phyloP scores from a whole-genome alignment of 305 asterid species.

The Caryopteris hybrid region DNA sequence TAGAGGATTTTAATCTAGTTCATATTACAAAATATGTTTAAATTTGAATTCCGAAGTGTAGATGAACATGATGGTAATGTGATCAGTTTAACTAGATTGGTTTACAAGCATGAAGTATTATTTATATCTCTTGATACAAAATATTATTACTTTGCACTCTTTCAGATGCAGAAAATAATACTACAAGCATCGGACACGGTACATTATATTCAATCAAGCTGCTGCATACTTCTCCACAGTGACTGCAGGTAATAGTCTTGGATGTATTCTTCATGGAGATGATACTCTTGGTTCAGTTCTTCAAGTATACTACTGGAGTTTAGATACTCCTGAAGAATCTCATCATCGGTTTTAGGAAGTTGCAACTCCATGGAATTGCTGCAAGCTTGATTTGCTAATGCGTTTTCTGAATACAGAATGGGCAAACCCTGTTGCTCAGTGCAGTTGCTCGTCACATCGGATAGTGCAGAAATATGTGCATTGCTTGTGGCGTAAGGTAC shows the following conservation, averaged over 20 bases:
- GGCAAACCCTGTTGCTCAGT: conserved; percentile 8
- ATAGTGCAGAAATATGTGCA: conserved; percentile 4
- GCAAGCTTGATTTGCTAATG: conserved; percentile 11
- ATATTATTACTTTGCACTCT: too few species aligned
- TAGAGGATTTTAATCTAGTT: too few species aligned
- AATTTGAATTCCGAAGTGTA: too few species aligned
- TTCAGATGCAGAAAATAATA: too few species aligned
- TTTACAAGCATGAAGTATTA: background rate
- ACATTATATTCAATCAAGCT: conserved; percentile 7
- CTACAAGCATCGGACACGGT: too few species aligned
- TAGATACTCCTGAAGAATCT: conserved; percentile 11
- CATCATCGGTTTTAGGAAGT: conserved; percentile 24
- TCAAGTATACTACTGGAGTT: conserved; percentile 19
- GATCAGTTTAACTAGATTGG: background rate
- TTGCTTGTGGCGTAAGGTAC: background rate
- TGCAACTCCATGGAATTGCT: conserved; percentile 18
- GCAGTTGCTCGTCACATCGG: conserved; percentile 6
- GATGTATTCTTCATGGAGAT: conserved; percentile 9
- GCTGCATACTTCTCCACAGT: conserved; percentile 23
- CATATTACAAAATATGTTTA: too few species aligned
- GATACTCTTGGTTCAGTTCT: conserved; percentile 33
- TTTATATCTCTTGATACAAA: too few species aligned
- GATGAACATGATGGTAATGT: background rate
- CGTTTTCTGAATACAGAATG: conserved; percentile 5
- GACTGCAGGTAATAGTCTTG: conserved; percentile 16